Evolutionary conservation across 2,329 filamentous ascomycete species (phyloP).

Genomic region (Alternaria ethzedia): DNA sequence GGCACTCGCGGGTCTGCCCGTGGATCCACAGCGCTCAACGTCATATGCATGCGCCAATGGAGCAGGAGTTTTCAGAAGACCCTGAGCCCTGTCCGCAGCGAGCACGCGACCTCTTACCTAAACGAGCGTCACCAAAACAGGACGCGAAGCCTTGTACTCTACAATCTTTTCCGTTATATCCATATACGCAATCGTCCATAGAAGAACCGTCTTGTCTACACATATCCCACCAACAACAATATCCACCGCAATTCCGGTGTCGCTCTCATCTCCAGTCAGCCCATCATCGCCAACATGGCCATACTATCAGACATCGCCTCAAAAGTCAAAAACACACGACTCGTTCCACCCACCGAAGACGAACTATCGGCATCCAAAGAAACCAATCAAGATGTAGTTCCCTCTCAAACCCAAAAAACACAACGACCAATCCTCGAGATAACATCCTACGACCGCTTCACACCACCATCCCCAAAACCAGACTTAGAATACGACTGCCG

Average conservation of each 20-base stretch:
- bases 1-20: not conserved
- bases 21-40: constrained; percentile 2
- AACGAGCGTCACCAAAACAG: not conserved
- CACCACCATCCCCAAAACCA: constrained; percentile 1
- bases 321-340: not conserved
- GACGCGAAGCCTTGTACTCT: not conserved
- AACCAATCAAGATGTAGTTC: not conserved
- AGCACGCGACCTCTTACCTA: not conserved
- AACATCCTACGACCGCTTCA: constrained; percentile 13
- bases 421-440: constrained; percentile 10
- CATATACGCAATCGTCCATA: not conserved
- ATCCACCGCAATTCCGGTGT: not conserved
- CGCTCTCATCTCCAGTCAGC: not conserved
- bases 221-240: not conserved
- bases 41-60: constrained; percentile 1
- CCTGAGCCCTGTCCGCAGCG: not conserved
- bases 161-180: not conserved
- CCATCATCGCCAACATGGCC: not conserved
- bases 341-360: constrained; percentile 8
- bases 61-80: not conserved
- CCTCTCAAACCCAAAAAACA: not conserved
- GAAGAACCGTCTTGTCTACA: not conserved
- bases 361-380: not conserved
- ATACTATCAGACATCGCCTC: constrained; percentile 1
- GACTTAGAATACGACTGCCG: constrained; percentile 17